Conservation (phyloP, 2,329 filamentous ascomycete genomes). For the Talaromyces sp. region DNA sequence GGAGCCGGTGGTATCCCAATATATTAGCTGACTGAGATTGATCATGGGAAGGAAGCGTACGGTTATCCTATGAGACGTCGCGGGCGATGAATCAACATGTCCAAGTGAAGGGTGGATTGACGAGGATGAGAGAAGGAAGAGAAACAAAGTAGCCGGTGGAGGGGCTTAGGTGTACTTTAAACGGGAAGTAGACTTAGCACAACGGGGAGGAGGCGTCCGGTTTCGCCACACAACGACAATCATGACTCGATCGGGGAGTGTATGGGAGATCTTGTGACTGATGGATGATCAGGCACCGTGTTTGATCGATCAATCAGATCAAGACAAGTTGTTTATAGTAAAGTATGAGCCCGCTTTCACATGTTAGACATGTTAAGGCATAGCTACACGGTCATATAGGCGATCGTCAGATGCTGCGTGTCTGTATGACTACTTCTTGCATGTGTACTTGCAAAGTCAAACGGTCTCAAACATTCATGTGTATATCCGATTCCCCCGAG, state of each 20-base stretch:
- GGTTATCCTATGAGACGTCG: neutral
- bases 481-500: neutral
- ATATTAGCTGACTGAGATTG: neutral
- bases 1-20: neutral
- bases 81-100: neutral
- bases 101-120: neutral
- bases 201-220: neutral
- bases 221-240: neutral
- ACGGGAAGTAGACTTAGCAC: neutral
- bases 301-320: neutral
- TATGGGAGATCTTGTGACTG: neutral
- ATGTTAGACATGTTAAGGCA: neutral
- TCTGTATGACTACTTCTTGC: neutral
- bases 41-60: neutral
- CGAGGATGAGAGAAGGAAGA: neutral
- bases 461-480: neutral
- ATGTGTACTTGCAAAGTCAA: neutral
- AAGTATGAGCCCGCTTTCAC: neutral
- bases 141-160: neutral
- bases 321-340: neutral
- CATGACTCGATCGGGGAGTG: neutral
- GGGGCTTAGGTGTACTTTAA: neutral
- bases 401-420: neutral
- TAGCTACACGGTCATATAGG: neutral
- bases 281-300: neutral